Conservation (phyloP, 768 basidiomycete genomes). For the Xanthoconium stramineum region DNA sequence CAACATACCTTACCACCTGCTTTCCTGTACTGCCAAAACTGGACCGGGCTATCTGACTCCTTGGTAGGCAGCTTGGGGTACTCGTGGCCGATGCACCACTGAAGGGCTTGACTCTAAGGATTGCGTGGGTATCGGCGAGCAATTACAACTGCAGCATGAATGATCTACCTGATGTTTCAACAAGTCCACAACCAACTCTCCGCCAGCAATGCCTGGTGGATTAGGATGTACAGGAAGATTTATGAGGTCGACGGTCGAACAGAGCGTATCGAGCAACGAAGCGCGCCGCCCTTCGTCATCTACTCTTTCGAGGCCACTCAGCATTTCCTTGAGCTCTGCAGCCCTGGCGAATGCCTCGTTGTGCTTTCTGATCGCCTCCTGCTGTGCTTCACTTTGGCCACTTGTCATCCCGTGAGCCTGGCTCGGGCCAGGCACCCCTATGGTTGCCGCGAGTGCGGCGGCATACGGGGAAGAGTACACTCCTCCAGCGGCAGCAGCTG, state of each 20-base stretch:
- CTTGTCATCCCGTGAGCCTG: constrained; percentile 12
- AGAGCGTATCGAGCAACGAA: constrained; percentile 68
- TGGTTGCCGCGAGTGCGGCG: constrained; percentile 14
- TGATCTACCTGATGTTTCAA: constrained; percentile 72
- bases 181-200: constrained; percentile 67
- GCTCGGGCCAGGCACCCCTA: constrained; percentile 20
- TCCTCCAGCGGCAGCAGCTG: constrained; percentile 16
- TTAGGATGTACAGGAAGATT: constrained; percentile 65
- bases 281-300: constrained; percentile 71
- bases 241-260: constrained; percentile 66
- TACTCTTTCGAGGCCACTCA: constrained; percentile 69
- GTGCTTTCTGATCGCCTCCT: constrained; percentile 27
- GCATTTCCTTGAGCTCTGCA: constrained; percentile 60
- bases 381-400: constrained; percentile 30
- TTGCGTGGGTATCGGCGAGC: neutral
- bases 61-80: constrained; percentile 70
- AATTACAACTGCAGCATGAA: neutral
- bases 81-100: constrained; percentile 83
- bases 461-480: constrained; percentile 13
- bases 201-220: constrained; percentile 68
- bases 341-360: constrained; percentile 57
- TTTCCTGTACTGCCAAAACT: constrained; percentile 82
- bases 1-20: constrained; percentile 48
- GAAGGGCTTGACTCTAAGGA: constrained; percentile 70
- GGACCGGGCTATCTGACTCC: constrained; percentile 70